phyloP scores from a whole-genome alignment of 2,329 filamentous ascomycete genomes.

The Stagonosporopsis rhizophila region DNA sequence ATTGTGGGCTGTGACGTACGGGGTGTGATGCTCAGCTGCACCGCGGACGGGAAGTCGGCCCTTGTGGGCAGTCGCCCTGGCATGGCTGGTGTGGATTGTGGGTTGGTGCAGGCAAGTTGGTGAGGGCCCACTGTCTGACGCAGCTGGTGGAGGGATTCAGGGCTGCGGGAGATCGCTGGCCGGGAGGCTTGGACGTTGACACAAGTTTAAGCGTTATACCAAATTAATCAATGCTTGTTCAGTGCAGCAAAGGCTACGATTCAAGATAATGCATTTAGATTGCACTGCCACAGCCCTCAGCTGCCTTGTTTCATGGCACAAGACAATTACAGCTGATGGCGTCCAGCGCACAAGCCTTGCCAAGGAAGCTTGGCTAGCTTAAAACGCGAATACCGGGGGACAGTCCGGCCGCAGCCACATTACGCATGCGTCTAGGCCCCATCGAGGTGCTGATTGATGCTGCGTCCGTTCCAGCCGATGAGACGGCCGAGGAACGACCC shows the following conservation, averaged over 20 bases:
- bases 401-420: conserved; percentile 14
- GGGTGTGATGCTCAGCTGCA: conserved; percentile 53
- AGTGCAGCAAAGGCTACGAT: too few relatives aligned
- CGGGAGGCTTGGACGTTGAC: not conserved
- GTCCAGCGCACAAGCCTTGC: conserved; percentile 36
- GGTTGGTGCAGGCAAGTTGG: conserved; percentile 24
- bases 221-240: too few relatives aligned
- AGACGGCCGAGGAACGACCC: conserved; percentile 12
- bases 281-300: conserved; percentile 9
- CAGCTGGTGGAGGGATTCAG: conserved; percentile 17
- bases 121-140: conserved; percentile 20
- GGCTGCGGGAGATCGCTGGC: conserved; percentile 25
- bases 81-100: conserved; percentile 36
- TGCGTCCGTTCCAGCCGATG: conserved; percentile 4
- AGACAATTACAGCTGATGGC: not conserved
- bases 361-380: conserved; percentile 36
- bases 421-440: conserved; percentile 37
- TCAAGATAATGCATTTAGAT: conserved; percentile 1
- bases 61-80: conserved; percentile 53
- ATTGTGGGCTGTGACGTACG: conserved; percentile 46
- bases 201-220: too few relatives aligned
- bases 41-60: conserved; percentile 52
- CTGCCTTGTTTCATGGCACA: not conserved
- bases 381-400: not conserved
- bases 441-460: conserved; percentile 22